Conservation (phyloP, 1,284 basidiomycete species). For the Tylopilus sp. region DNA sequence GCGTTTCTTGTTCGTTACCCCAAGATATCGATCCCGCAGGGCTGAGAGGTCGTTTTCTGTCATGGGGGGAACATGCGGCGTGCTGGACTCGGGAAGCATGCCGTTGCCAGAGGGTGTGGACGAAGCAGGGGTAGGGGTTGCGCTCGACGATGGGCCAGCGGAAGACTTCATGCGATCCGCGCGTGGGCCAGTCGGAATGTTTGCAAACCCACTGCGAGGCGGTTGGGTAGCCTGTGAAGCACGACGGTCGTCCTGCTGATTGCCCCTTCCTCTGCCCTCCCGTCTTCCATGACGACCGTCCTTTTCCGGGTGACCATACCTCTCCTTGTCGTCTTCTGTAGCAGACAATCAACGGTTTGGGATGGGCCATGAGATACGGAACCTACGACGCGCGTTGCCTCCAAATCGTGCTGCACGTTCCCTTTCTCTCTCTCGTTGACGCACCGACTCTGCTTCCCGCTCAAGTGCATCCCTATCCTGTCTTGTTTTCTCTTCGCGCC, state of each 20-base stretch:
- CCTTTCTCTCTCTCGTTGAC: conserved; percentile 40
- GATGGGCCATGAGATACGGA: conserved; percentile 33
- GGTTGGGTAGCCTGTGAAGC: conserved; percentile 34
- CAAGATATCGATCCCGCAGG: conserved; percentile 86
- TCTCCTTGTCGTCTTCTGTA: conserved; percentile 59
- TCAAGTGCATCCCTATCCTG: conserved; percentile 69
- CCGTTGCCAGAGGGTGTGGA: conserved; percentile 37
- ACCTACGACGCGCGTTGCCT: conserved; percentile 36
- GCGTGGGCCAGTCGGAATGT: conserved; percentile 80
- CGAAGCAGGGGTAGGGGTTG: conserved; percentile 34
- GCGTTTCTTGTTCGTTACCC: conserved; percentile 88
- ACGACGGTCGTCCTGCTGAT: conserved; percentile 34
- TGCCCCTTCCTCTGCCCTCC: conserved; percentile 31
- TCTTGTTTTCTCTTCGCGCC: conserved; percentile 54
- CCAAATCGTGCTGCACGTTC: conserved; percentile 28
- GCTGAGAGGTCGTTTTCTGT: conserved; percentile 71
- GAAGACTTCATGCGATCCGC: conserved; percentile 58
- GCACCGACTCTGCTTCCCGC: conserved; percentile 66
- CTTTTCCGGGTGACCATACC: conserved; percentile 51
- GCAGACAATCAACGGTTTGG: conserved; percentile 15
- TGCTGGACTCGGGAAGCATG: conserved; percentile 34
- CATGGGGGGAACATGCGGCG: conserved; percentile 65
- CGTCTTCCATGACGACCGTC: conserved; percentile 38
- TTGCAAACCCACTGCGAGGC: conserved; percentile 45
- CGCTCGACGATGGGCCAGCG: conserved; percentile 30